A percentile compares a stretch with the other conserved stretches of the same genome.
Evolutionary conservation across 768 basidiomycete species (phyloP).

Genomic region (Lentinus brumalis): DNA sequence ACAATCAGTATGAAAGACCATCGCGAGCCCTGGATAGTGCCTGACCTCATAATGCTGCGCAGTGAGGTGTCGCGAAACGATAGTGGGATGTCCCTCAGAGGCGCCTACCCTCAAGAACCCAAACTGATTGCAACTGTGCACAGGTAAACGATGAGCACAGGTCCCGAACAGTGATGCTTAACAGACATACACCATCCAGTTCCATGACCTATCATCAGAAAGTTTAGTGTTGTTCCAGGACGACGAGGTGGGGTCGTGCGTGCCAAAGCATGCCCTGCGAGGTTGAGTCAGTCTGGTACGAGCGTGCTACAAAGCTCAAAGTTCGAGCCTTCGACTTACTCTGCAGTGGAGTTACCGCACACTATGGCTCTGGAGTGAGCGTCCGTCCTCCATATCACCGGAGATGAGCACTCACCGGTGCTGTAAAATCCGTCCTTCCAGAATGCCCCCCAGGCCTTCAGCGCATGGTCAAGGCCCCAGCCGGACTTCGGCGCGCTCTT

Average conservation of each 20-base stretch:
- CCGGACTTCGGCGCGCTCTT: slow-evolving; percentile 47
- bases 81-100: slow-evolving; percentile 35
- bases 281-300: no score
- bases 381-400: background rate
- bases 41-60: no score
- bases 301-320: no score
- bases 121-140: slow-evolving; percentile 62
- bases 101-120: slow-evolving; percentile 46
- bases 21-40: no score
- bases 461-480: slow-evolving; percentile 60
- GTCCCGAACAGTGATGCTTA: slow-evolving; percentile 43
- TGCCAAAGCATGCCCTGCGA: slow-evolving; percentile 38
- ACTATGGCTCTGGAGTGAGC: slow-evolving; percentile 39
- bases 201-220: slow-evolving; percentile 62
- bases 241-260: slow-evolving; percentile 36
- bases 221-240: slow-evolving; percentile 57
- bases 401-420: slow-evolving; percentile 38
- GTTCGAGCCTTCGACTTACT: no score
- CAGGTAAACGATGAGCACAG: slow-evolving; percentile 27
- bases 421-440: slow-evolving; percentile 49
- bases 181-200: slow-evolving; percentile 59
- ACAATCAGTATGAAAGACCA: no score
- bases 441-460: slow-evolving; percentile 59
- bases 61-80: slow-evolving; percentile 53
- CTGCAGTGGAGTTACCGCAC: slow-evolving; percentile 35